Evolutionary conservation across 2,329 filamentous ascomycete genomes (phyloP).

Genomic region (Phyllosticta ampelicida): DNA sequence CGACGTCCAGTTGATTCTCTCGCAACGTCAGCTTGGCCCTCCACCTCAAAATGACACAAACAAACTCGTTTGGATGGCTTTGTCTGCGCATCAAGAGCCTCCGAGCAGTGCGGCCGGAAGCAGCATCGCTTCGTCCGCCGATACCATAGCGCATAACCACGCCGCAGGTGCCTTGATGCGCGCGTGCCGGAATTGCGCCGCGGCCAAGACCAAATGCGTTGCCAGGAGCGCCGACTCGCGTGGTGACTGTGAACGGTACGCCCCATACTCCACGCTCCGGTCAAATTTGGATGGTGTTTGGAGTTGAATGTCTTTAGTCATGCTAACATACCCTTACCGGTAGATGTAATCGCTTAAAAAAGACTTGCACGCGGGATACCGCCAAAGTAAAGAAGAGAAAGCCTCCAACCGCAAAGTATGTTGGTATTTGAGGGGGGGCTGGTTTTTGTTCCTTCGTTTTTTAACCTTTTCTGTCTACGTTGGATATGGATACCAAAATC

Average conservation of each 20-base stretch:
- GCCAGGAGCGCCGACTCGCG: neutral
- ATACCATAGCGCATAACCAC: neutral
- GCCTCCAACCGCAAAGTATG: constrained; percentile 10
- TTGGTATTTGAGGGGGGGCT: constrained; percentile 1
- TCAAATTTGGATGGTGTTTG: neutral
- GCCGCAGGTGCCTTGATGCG: constrained; percentile 1
- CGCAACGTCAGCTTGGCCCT: neutral
- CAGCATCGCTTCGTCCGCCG: neutral
- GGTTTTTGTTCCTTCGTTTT: neutral
- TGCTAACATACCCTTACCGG: neutral
- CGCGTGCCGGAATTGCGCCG: constrained; percentile 8
- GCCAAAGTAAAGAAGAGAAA: constrained; percentile 8
- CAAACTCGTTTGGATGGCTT: neutral
- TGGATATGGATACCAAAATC: neutral
- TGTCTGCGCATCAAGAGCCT: neutral
- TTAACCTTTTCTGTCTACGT: neutral
- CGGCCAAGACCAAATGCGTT: constrained; percentile 11
- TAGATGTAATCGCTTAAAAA: constrained; percentile 8
- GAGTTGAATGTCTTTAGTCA: neutral
- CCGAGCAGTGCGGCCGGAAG: neutral
- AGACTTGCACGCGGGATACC: constrained; percentile 4
- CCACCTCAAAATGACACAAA: neutral
- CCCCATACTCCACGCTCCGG: neutral
- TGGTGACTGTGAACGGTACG: constrained; percentile 10
- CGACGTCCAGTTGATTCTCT: neutral